These are phyloP conservation scores for Diutina scorzettiae DNA, from an alignment of 1,139 yeast species.

Conservation along the genomic window DNA sequence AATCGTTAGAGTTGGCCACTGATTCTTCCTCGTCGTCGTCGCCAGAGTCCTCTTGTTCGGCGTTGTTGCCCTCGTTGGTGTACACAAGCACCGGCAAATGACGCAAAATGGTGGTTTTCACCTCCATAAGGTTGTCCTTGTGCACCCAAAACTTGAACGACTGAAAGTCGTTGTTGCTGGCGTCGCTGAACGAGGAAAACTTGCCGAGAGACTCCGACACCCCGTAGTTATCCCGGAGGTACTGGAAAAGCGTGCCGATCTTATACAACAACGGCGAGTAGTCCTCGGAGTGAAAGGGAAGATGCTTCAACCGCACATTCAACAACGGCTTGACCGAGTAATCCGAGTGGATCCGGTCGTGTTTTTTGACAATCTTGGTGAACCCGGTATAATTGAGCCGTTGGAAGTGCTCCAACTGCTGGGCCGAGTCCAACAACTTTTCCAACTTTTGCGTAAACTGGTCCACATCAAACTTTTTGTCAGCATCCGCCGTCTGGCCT, in stretches of 20 bases:
- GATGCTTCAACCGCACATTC: constrained; percentile 72
- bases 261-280: constrained; percentile 84
- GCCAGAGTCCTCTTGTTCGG: constrained; percentile 16
- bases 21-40: constrained; percentile 13
- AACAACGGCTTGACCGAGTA: constrained; percentile 82
- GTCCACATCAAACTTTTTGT: constrained; percentile 37
- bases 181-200: constrained; percentile 30
- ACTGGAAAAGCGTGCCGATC: constrained; percentile 69
- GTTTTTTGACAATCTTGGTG: constrained; percentile 88
- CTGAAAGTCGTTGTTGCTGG: constrained; percentile 48
- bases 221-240: constrained; percentile 56
- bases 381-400: constrained; percentile 91
- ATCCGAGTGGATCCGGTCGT: constrained; percentile 77
- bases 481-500: constrained; percentile 20
- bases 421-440: constrained; percentile 59
- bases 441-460: constrained; percentile 59
- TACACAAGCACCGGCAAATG: constrained; percentile 88
- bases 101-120: constrained; percentile 83
- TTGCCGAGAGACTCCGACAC: constrained; percentile 30
- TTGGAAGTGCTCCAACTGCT: constrained; percentile 80
- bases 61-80: constrained; percentile 28
- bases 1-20: constrained; percentile 36
- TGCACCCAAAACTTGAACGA: constrained; percentile 92
- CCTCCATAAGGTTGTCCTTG: constrained; percentile 93
- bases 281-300: constrained; percentile 92